Evolutionary conservation across 306 rosid species (phyloP), one percentile per base, ranked within the genome.

Genomic region (Quercus robur): DNA sequence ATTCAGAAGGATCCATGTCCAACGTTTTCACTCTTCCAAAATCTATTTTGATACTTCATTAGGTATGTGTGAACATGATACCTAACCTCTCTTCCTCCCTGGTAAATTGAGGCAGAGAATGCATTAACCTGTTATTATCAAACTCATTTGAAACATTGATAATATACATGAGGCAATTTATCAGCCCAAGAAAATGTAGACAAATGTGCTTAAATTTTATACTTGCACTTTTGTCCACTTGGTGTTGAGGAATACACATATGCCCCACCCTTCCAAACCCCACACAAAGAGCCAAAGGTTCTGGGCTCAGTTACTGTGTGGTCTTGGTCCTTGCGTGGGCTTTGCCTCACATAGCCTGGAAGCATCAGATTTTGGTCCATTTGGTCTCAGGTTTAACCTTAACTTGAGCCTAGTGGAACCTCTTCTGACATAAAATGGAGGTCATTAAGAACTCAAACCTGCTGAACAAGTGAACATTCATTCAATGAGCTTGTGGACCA

Each of bases 21-120:
- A 13, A 55, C 69, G 75, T 58, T 56, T 56, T 76, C 76, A 30
- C 54, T 80, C 77, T 25, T 56, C 54, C 75, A 58, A 66, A 84
- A 55, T 75, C 46, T 19, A 13, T 74, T 20, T 44, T 63, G 3
- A n/a, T 41, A 26, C 64, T 1, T 70, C 12, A 12, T 28, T 55
- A 44, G 75, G 71, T 76, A 71, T 56, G 49, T 62, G 6, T 75
- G 64, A 49, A 56, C 33, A 30, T 30, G 71, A 26, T 70, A 54
- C 41, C 72, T 58, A 8, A 21, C n/a, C 71, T 67, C 67, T 15
- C 15, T 35, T n/a, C 25, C 13, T 61, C 33, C 18, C 11, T 38
- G 46, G 46, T 8, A 38, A 38, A 38, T 38, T 38, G 46, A 38
- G 46, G 46, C 46, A 38, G 44, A 38, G 44, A 38, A 38, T 38